These are phyloP conservation scores for Geranium brycei DNA, from an alignment of 345 rosid genomes.

Conservation along the genomic window DNA sequence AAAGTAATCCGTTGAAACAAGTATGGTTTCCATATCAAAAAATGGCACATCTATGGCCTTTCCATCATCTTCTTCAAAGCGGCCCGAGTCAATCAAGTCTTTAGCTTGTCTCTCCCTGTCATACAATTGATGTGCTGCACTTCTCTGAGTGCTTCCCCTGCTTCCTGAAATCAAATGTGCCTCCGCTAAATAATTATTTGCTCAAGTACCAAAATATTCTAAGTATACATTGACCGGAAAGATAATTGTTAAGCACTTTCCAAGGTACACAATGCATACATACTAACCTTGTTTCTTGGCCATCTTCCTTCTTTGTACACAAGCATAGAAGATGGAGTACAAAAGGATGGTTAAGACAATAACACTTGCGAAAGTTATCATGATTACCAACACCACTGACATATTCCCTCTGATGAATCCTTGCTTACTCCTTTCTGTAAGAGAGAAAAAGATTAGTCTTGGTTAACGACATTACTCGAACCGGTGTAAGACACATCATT, in stretches of 20 bases:
- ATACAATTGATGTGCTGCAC: slow-evolving; percentile 11
- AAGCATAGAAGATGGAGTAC: slow-evolving; percentile 3
- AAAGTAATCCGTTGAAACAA: slow-evolving; percentile 38
- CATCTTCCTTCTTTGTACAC: slow-evolving; percentile 3
- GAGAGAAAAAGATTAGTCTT: not conserved
- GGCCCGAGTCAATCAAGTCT: slow-evolving; percentile 16
- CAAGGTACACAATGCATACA: too few relatives aligned
- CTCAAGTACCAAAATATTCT: not conserved
- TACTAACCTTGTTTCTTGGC: slow-evolving; percentile 13
- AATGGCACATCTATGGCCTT: slow-evolving; percentile 34
- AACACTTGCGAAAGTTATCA: not conserved
- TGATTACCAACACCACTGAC: not conserved
- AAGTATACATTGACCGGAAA: too few relatives aligned
- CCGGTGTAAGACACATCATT: not conserved
- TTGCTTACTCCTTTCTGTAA: not conserved
- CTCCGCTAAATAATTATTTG: not conserved
- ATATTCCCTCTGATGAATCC: not conserved
- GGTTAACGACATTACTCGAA: not conserved
- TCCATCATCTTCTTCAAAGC: slow-evolving; percentile 24
- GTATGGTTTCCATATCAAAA: slow-evolving; percentile 24
- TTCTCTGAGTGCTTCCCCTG: slow-evolving; percentile 2
- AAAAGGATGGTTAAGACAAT: not conserved
- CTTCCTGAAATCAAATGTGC: slow-evolving; percentile 8
- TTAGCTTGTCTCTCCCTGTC: slow-evolving; percentile 19
- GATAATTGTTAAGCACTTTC: not conserved